These are phyloP conservation scores for Endoconidiophora polonica DNA, from an alignment of 2,329 filamentous ascomycete genomes.

Conservation along the genomic window DNA sequence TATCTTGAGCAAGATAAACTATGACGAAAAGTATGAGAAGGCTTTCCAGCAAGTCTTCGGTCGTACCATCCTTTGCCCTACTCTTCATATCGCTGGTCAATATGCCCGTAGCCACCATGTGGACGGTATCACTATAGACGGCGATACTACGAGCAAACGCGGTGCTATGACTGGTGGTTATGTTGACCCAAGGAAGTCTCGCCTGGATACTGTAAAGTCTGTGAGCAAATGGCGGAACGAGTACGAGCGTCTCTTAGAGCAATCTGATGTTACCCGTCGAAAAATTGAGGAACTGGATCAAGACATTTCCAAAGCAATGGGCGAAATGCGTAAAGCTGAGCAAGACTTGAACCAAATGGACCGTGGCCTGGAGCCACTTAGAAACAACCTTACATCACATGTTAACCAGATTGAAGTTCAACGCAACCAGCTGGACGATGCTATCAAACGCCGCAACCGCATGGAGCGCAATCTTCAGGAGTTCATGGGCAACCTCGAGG, in stretches of 20 bases:
- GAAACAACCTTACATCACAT: slow-evolving; percentile 60
- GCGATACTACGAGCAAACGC: slow-evolving; percentile 86
- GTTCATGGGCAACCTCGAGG: slow-evolving; percentile 56
- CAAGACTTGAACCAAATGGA: slow-evolving; percentile 64
- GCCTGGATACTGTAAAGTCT: slow-evolving; percentile 66
- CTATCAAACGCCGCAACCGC: slow-evolving; percentile 44
- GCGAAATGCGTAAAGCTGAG: slow-evolving; percentile 67
- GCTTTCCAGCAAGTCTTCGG: slow-evolving; percentile 94
- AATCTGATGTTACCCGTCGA: slow-evolving; percentile 47
- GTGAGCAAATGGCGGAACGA: slow-evolving; percentile 60
- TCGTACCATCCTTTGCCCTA: slow-evolving; percentile 86
- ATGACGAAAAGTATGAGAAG: slow-evolving; percentile 57
- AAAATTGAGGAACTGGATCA: slow-evolving; percentile 71
- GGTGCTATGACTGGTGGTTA: slow-evolving; percentile 92
- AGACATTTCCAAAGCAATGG: slow-evolving; percentile 72
- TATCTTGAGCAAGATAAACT: slow-evolving; percentile 70
- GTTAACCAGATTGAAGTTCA: slow-evolving; percentile 58
- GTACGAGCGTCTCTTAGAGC: slow-evolving; percentile 48
- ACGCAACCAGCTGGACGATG: slow-evolving; percentile 56
- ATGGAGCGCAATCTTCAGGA: slow-evolving; percentile 61
- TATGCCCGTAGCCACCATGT: slow-evolving; percentile 86
- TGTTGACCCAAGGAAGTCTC: slow-evolving; percentile 70
- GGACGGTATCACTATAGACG: slow-evolving; percentile 84
- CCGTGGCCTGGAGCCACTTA: slow-evolving; percentile 64
- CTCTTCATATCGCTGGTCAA: slow-evolving; percentile 69